Base-by-base conservation (phyloP, 305 asterid species). In the Solanum aculeatissimum region DNA sequence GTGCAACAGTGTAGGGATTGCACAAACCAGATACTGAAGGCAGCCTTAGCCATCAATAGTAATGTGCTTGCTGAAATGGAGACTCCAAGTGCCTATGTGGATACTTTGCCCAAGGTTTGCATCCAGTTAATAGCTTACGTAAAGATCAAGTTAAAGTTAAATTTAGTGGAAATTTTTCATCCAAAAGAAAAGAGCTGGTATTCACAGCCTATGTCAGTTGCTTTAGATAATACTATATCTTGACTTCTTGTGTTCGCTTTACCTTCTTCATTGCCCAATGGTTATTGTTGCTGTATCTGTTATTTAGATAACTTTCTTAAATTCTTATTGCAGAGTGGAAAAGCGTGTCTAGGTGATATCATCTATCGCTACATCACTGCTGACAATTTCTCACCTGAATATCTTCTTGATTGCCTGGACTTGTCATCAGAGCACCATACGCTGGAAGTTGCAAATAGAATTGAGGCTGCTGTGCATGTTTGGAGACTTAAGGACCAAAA, bases 1-100 rank as follows among this genome's bases (percentile, higher is more conserved):
- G 85, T 97, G 88, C 98, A 97, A 89, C 98, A 97, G 84, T 92
- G 96, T 87, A 92, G 97, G 90, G 98, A 97, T 85, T 97, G 97
- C 92, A 92, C 98, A 7, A 93, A 93, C 90, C 99, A 97, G 95
- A 92, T 97, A 80, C 84, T 95, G 87, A 97, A 97, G 90, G 99
- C 99, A 1, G 98, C 99, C 12, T 87, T 97, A 88, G 98, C 99
- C 63, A 97, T 95, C 74, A 97, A 97, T 81, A 86, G 94, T 87
- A 95, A 91, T 70, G 98, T 93, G 83, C 97, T 97, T 65, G 85
- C 96, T 77, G 99, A 97, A 88, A 94, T 97, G 98, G 98, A 94
- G 83, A 93, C 93, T 89, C 99, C 98, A 53, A 65, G 87, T 78
- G 96, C 97, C 32, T 97, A 95, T 85, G 81, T 93, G 23, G 97